Conservation (phyloP, 2,329 filamentous ascomycete genomes). For the Clarireedia paspali region DNA sequence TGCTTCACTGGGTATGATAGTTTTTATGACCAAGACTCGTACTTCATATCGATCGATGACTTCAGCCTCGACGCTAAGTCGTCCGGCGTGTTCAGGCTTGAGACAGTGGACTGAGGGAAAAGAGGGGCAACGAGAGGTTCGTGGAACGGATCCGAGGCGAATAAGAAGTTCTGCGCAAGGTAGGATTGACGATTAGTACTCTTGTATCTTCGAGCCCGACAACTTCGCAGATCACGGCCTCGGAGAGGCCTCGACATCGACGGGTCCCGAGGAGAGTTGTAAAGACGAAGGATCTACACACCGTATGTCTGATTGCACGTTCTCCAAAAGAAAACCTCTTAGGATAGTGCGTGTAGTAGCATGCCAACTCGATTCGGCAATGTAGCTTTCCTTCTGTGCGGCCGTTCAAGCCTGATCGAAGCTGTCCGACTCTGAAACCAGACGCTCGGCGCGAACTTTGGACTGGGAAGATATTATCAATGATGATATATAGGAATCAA, state of each 20-base stretch:
- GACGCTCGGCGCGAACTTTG: background rate
- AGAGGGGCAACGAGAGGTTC: background rate
- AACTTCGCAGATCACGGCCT: background rate
- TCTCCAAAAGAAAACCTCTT: conserved; percentile 1
- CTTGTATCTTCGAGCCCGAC: background rate
- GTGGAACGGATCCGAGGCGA: background rate
- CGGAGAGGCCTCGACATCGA: background rate
- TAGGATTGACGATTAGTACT: conserved; percentile 2
- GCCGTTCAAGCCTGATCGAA: conserved; percentile 2
- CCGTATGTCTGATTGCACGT: conserved; percentile 5
- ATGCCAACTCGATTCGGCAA: background rate
- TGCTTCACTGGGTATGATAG: conserved; percentile 4
- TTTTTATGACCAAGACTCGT: background rate
- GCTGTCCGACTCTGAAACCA: conserved; percentile 9
- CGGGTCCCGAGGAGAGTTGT: background rate
- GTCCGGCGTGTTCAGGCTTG: background rate
- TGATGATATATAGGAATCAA: background rate
- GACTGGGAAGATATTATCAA: conserved; percentile 3
- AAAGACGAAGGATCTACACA: conserved; percentile 6
- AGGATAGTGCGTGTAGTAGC: background rate
- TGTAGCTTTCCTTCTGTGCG: background rate
- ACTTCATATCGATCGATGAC: conserved; percentile 10
- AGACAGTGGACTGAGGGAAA: background rate
- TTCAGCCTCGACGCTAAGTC: conserved; percentile 5
- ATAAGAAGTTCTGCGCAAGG: background rate